Conservation (phyloP, 306 rosid species). For the Urtica urens region DNA sequence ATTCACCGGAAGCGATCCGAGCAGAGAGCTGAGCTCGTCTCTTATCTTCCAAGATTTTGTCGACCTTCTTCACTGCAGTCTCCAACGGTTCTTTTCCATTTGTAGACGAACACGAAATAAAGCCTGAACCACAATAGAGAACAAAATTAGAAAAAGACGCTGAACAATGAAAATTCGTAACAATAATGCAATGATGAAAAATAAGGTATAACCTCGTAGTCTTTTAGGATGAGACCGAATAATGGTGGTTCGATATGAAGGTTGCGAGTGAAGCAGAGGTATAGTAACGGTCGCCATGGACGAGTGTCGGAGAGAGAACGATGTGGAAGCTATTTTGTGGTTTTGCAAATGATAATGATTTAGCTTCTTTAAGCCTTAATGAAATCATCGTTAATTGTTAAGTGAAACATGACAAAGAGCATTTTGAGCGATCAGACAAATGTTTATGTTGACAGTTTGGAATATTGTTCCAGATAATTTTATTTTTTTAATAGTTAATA, state of each 20-base stretch:
- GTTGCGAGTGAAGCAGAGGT: slow-evolving; percentile 18
- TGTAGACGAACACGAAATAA: slow-evolving; percentile 42
- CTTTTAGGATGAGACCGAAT: background rate
- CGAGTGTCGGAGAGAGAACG: slow-evolving; percentile 25
- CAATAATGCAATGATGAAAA: background rate
- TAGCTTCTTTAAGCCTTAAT: too few species aligned
- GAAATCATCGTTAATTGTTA: too few species aligned
- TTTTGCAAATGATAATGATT: too few species aligned
- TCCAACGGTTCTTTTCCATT: slow-evolving; percentile 53
- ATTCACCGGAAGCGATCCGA: slow-evolving; percentile 75
- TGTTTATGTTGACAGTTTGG: too few species aligned
- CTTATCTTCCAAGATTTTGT: slow-evolving; percentile 34
- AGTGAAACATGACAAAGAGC: too few species aligned
- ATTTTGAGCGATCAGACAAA: too few species aligned
- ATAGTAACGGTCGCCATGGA: slow-evolving; percentile 29
- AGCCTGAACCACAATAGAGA: slow-evolving; percentile 19
- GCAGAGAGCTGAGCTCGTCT: slow-evolving; percentile 55
- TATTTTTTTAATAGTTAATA: too few species aligned
- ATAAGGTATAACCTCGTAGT: slow-evolving; percentile 25
- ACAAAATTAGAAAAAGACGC: background rate
- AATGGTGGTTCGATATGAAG: background rate
- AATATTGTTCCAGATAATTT: too few species aligned
- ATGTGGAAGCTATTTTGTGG: too few species aligned
- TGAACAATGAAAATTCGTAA: background rate
- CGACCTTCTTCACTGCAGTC: slow-evolving; percentile 27